Evolutionary conservation across 345 rosid genomes (phyloP), one percentile per base, ranked within the genome.

Genomic region (Pistacia atlantica): DNA sequence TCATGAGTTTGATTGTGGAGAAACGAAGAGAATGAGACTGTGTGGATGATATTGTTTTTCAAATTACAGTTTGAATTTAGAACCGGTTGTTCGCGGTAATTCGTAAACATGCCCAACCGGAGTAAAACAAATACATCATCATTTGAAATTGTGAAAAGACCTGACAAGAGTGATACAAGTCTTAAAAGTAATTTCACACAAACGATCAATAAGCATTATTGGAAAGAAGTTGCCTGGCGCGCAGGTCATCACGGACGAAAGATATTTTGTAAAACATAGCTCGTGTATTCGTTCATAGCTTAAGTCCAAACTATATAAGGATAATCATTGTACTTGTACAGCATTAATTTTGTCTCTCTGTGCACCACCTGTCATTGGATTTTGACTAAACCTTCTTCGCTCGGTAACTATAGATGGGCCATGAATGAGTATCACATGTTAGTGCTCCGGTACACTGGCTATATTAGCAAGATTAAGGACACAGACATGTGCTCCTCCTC

Each of bases 1-100:
- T 78, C 87, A 84, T 79, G 9, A 37, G 17, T 67, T 62, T 49
- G 56, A 2, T 69, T 33, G 2, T 2, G 31, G 11, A 11, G 11
- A 35, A 64, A 22, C 9, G 17, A 42, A 66, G 54, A 20, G 3
- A 33, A 4, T 54, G 31, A 18, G 8, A 2, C 18, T 51, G 16
- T 69, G 48, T 17, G 61, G 73, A 31, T 18, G 61, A 33, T 46
- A 68, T 16, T 68, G 20, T 5, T 9, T 16, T 69, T 62, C 7
- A 18, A 63, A 63, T 35, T 63, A 16, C 46, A 6, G 48, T 35
- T 62, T 42, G 22, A 16, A 63, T 63, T 60, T 33, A 8, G 55
- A 51, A 12, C 20, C 20, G 57, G 18, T 5, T 18, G 57, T 54
- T 54, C 6, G 18, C 4, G 57, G 57, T 54, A 16, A 12, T 16